phyloP scores from a whole-genome alignment of 2,329 filamentous ascomycete species.

The Penicillium crustosum region DNA sequence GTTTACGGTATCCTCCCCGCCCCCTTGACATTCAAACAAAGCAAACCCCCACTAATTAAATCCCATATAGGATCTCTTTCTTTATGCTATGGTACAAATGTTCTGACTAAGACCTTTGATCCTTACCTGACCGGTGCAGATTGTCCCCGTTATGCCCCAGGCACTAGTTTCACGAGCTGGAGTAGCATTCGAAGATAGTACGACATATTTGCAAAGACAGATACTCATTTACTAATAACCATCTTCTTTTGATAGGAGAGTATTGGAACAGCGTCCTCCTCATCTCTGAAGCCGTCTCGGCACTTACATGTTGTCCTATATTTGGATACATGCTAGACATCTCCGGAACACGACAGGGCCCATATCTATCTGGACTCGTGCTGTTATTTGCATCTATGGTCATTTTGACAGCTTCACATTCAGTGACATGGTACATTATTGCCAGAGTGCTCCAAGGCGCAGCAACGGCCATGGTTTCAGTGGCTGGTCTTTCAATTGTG shows the following conservation, averaged over 20 bases:
- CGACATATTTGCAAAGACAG: neutral
- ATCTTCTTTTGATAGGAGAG: slow-evolving; percentile 6
- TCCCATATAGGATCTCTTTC: slow-evolving; percentile 15
- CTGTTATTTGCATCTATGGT: slow-evolving; percentile 54
- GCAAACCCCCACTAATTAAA: neutral
- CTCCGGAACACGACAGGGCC: slow-evolving; percentile 48
- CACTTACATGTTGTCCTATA: slow-evolving; percentile 18
- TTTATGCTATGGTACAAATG: slow-evolving; percentile 19
- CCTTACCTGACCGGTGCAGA: slow-evolving; percentile 11
- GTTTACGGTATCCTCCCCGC: slow-evolving; percentile 12
- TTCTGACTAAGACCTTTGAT: neutral
- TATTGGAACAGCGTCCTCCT: slow-evolving; percentile 25
- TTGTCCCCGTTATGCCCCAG: slow-evolving; percentile 19
- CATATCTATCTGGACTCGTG: slow-evolving; percentile 57
- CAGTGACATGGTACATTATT: slow-evolving; percentile 48
- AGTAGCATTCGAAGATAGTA: slow-evolving; percentile 17
- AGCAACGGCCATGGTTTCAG: slow-evolving; percentile 60
- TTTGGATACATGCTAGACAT: slow-evolving; percentile 20
- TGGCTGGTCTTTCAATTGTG: slow-evolving; percentile 57
- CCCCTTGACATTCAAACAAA: neutral
- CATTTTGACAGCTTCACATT: slow-evolving; percentile 53
- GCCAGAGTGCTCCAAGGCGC: slow-evolving; percentile 58
- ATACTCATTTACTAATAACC: neutral
- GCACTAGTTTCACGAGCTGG: slow-evolving; percentile 17
- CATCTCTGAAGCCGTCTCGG: slow-evolving; percentile 15